Evolutionary conservation across 1,284 basidiomycete genomes (phyloP).

Genomic region (Neonothopanus nambi): DNA sequence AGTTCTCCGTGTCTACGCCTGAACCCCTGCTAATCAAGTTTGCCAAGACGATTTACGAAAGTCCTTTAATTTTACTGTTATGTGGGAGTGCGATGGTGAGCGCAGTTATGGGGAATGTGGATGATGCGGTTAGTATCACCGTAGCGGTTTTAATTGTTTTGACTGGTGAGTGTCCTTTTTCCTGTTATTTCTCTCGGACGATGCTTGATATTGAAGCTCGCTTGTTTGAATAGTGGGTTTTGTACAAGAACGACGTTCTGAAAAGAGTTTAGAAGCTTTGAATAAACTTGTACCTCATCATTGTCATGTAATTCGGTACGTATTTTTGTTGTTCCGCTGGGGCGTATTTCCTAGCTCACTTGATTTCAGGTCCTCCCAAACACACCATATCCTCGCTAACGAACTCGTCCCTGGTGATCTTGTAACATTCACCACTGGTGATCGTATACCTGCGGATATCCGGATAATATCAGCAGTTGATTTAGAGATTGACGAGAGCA

Average conservation of each 20-base stretch:
- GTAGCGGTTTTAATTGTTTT: slow-evolving; percentile 93
- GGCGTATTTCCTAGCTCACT: not conserved
- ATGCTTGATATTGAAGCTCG: not conserved
- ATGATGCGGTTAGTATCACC: slow-evolving; percentile 93
- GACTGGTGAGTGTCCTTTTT: slow-evolving; percentile 70
- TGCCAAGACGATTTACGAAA: slow-evolving; percentile 91
- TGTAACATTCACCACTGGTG: slow-evolving; percentile 88
- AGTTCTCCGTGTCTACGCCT: slow-evolving; percentile 85
- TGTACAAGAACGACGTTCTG: slow-evolving; percentile 92
- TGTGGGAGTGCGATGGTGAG: slow-evolving; percentile 88
- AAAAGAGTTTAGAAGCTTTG: slow-evolving; percentile 91
- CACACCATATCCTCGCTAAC: slow-evolving; percentile 85
- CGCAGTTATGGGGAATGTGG: slow-evolving; percentile 88
- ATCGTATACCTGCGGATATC: slow-evolving; percentile 93
- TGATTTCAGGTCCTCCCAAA: slow-evolving; percentile 61
- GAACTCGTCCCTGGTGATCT: slow-evolving; percentile 95
- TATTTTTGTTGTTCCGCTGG: not conserved
- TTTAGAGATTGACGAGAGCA: slow-evolving; percentile 94
- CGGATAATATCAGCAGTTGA: slow-evolving; percentile 79
- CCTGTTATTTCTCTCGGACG: not conserved
- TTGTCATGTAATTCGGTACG: slow-evolving; percentile 85
- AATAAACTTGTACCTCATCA: slow-evolving; percentile 97
- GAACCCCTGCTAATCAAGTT: slow-evolving; percentile 88
- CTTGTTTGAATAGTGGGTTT: slow-evolving; percentile 75
- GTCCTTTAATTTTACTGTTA: slow-evolving; percentile 87